Conservation (phyloP, 805 yeast species). For the Lipomyces chichibuensis region DNA sequence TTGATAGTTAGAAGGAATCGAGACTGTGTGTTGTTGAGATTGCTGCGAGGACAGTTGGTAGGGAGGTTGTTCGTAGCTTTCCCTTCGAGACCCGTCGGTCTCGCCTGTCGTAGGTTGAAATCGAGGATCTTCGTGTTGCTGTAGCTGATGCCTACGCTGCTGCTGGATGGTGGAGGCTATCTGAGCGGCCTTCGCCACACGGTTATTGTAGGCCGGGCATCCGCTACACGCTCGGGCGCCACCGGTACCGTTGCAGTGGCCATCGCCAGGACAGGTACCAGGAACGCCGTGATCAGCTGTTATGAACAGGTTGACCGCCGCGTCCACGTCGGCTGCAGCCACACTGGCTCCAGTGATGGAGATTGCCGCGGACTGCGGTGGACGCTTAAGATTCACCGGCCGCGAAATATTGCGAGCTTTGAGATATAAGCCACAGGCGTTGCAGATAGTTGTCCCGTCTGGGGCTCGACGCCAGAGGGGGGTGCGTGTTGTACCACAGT, state of each 20-base stretch:
- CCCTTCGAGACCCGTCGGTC: not conserved
- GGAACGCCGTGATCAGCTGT: slow-evolving; percentile 18
- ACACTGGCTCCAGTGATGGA: slow-evolving; percentile 9
- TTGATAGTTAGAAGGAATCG: slow-evolving; percentile 5
- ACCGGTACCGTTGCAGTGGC: slow-evolving; percentile 86
- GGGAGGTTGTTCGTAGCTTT: not conserved
- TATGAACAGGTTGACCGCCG: slow-evolving; percentile 9
- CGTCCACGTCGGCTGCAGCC: slow-evolving; percentile 12
- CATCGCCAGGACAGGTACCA: slow-evolving; percentile 74
- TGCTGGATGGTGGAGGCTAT: slow-evolving; percentile 16
- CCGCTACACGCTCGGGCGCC: slow-evolving; percentile 79
- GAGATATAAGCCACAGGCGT: slow-evolving; percentile 89
- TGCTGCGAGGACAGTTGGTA: not conserved
- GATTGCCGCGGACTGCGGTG: slow-evolving; percentile 36
- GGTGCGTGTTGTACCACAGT: slow-evolving; percentile 88
- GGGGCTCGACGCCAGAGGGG: slow-evolving; percentile 96
- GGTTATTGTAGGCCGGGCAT: slow-evolving; percentile 80
- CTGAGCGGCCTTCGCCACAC: slow-evolving; percentile 44
- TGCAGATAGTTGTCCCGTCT: slow-evolving; percentile 88
- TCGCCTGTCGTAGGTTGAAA: not conserved
- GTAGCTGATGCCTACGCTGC: not conserved
- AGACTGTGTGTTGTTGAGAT: not conserved
- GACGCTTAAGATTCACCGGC: slow-evolving; percentile 66
- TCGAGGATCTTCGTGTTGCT: slow-evolving; percentile 8
- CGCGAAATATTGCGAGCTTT: slow-evolving; percentile 64